A percentile compares a stretch with the other conserved stretches of the same genome.
Conservation (phyloP, 805 yeast species). For the Myxozyma mucilagina region DNA sequence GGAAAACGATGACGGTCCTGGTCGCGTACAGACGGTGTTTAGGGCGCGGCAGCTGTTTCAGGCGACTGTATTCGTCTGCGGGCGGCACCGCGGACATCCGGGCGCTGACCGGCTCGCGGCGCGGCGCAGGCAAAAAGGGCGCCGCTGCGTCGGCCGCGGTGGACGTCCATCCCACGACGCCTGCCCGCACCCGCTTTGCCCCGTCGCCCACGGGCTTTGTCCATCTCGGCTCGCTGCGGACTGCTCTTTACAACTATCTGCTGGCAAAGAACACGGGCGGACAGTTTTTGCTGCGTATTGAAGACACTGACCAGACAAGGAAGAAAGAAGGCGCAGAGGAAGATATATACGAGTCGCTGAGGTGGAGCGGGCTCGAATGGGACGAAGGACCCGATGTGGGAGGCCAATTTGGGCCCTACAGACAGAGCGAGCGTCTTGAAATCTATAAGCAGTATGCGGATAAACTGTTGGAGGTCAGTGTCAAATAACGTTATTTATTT, state of each 20-base stretch:
- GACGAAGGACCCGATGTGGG: conserved; percentile 81
- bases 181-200: conserved; percentile 86
- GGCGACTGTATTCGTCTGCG: neutral
- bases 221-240: conserved; percentile 91
- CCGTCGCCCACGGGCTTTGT: conserved; percentile 96
- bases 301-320: conserved; percentile 78
- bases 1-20: neutral
- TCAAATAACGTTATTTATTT: neutral
- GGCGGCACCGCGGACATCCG: neutral
- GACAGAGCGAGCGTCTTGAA: conserved; percentile 75
- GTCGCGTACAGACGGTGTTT: neutral
- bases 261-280: conserved; percentile 81
- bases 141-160: neutral
- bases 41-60: neutral
- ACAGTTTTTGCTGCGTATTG: conserved; percentile 75
- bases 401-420: conserved; percentile 68
- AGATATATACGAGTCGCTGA: conserved; percentile 69
- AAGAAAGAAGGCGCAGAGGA: conserved; percentile 66
- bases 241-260: conserved; percentile 87
- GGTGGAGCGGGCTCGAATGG: conserved; percentile 71
- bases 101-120: neutral
- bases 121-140: neutral
- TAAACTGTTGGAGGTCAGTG: conserved; percentile 48
- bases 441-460: conserved; percentile 66
- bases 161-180: conserved; percentile 8